phyloP scores from a whole-genome alignment of 164 flowering plant genomes.

The Taxillus chinensis region DNA sequence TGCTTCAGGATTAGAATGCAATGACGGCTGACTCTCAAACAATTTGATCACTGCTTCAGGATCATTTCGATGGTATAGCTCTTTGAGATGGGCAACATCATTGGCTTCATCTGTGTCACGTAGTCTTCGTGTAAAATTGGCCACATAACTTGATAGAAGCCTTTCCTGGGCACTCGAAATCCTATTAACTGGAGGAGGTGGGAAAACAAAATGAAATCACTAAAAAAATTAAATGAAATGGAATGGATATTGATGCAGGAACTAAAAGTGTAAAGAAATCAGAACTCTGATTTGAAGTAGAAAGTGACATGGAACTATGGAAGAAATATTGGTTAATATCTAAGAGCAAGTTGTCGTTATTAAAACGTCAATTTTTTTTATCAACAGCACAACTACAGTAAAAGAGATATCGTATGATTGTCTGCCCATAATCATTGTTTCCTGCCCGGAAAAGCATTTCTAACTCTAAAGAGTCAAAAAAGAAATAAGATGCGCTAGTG shows the following conservation, averaged over 20 bases:
- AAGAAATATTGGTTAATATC: no score
- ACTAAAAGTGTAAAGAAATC: no score
- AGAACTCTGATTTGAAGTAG: no score
- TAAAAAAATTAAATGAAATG: constrained; percentile 1
- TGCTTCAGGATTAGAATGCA: constrained; percentile 75
- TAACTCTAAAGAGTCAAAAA: no score
- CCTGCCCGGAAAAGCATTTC: no score
- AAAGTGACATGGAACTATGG: no score
- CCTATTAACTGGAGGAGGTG: constrained; percentile 29
- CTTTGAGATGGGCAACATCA: constrained; percentile 57
- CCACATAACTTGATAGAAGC: constrained; percentile 69
- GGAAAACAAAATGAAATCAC: neutral
- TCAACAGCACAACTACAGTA: no score
- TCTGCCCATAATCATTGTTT: no score
- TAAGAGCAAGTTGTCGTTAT: no score
- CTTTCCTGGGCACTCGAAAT: constrained; percentile 29
- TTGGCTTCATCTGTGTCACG: constrained; percentile 57
- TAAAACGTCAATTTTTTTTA: no score
- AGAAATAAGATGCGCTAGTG: no score
- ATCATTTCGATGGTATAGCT: constrained; percentile 63
- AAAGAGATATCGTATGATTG: no score
- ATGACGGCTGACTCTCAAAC: constrained; percentile 79
- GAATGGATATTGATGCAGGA: neutral
- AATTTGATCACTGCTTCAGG: constrained; percentile 81
- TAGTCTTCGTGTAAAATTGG: constrained; percentile 58